Percentiles rank a stretch among this genome's conserved stretches.
Conservation (phyloP, 129 eudicot genomes). For the Rutidosis leptorrhynchoides region DNA sequence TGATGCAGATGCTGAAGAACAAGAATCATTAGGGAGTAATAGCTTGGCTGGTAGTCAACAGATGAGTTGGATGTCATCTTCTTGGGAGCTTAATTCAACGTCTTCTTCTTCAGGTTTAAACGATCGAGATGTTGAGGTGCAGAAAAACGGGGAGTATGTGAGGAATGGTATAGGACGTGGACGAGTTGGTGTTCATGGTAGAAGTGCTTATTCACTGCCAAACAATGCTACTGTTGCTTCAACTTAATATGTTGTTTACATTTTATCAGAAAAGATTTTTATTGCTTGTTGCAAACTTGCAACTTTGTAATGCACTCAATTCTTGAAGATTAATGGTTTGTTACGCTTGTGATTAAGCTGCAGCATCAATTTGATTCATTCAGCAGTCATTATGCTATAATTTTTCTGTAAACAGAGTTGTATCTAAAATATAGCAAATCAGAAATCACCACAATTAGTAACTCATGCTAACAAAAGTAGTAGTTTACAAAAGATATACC, state of each 20-base stretch:
- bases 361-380: not conserved
- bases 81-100: slow-evolving; percentile 87
- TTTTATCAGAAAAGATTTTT: slow-evolving; percentile 20
- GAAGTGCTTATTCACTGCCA: slow-evolving; percentile 38
- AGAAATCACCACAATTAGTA: slow-evolving; percentile 17
- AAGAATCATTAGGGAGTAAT: slow-evolving; percentile 90
- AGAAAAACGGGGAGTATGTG: slow-evolving; percentile 23
- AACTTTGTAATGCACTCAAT: slow-evolving; percentile 28
- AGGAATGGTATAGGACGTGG: slow-evolving; percentile 39
- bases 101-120: slow-evolving; percentile 44
- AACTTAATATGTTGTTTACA: slow-evolving; percentile 18
- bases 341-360: slow-evolving; percentile 2
- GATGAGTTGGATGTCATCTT: slow-evolving; percentile 59
- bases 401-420: too few relatives aligned
- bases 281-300: slow-evolving; percentile 41
- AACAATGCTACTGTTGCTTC: slow-evolving; percentile 33
- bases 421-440: too few relatives aligned
- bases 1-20: slow-evolving; percentile 59
- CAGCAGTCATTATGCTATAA: not conserved
- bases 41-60: slow-evolving; percentile 63
- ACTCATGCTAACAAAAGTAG: too few relatives aligned
- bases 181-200: slow-evolving; percentile 27
- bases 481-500: not conserved
- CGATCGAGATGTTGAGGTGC: slow-evolving; percentile 16
- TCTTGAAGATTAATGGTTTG: slow-evolving; percentile 23